Evolutionary conservation across 495 filamentous ascomycete species (phyloP), one percentile per base, ranked within the genome.

Genomic region (Talaromyces adpressus): DNA sequence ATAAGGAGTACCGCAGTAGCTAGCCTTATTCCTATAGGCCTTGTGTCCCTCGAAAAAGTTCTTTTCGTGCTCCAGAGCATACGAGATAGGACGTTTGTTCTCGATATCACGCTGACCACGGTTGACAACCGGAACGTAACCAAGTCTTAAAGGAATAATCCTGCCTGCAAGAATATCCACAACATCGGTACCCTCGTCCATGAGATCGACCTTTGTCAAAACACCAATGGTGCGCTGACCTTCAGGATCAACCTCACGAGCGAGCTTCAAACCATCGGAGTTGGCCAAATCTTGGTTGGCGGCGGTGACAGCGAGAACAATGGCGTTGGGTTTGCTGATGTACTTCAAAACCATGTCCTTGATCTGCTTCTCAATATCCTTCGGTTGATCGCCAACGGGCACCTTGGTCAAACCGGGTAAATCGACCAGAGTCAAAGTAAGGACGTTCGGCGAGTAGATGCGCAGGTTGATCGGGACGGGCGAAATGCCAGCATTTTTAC

Each of bases 171-270:
- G 85, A 81, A 99, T 99, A 80, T 99, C 95, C 67, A 99, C 94
- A 18, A 99, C 95, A 72, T 99, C 95, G 39, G 95, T 99, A 41
- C 95, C 95, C 30, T 97, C 93, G 77, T 99, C 95, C 95, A 99
- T 99, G 75, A 99, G 79, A 76, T 99, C 95, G 60, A 99, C 93
- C 82, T 99, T 99, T 62, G 93, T 98, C 70, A 99, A 84, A 67
- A 99, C 95, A 81, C 95, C 95, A 65, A 99, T 99, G 23, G 95
- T 99, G 70, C 95, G 85, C 78, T 98, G 95, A 66, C 93, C 95
- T 74, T 99, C 95, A 2, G 93, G 93, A 71, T 99, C 95, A 30
- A 98, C 94, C 77, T 99, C 95, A 66, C 95, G 85, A 25, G 95
- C 95, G 70, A 99, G 80, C 81, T 98, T 97, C 73, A 99, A 73